Base-by-base conservation (phyloP, 2,329 filamentous ascomycete species). In the Massarina eburnea region DNA sequence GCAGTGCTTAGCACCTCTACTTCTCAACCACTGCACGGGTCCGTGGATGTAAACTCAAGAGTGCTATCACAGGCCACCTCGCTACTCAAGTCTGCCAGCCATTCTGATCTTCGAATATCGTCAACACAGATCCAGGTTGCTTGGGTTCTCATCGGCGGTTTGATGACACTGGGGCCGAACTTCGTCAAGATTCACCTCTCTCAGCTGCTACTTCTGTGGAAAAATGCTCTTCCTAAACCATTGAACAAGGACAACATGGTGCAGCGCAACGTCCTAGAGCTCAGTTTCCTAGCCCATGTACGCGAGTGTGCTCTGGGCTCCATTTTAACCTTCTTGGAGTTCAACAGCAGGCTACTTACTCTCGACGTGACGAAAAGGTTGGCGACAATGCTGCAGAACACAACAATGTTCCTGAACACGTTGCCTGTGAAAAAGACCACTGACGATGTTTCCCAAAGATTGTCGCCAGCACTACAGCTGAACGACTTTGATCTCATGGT, bases 161-260 rank as follows among this genome's bases (percentile, higher is more conserved):
- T 99, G 43, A 97, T 97, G 92, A 91, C 91, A 1, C 80, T 99
- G 1, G 94, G 94, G 0, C 92, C 94, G 3, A 97, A 96, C 68
- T 99, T 99, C 68, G 92, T 97, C 70, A 99, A 99, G 73, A 97
- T 97, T 19, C 94, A 99, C 71, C 80, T 99, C 7, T 92, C 91
- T 2, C 94, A 99, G 64, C 78, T 99, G 18, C 83, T 99, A 45
- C 76, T 99, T 8, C 76, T 99, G 6, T 99, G 94, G 94, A 96
- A 96, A 71, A 99, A 97, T 69, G 92, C 94, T 0, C 78, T 99
- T 9, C 92, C 95, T 0, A 96, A 95, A 62, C 92, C 95, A 5
- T 73, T 97, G n/a, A 86, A 90, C 26, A 95, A 91, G 67, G 92
- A 97, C 57, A 95, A 94, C 56, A 89, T 90, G 40, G 83, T 86